Base-by-base conservation (phyloP, 257 asterid genomes). In the Ilex asprella region DNA sequence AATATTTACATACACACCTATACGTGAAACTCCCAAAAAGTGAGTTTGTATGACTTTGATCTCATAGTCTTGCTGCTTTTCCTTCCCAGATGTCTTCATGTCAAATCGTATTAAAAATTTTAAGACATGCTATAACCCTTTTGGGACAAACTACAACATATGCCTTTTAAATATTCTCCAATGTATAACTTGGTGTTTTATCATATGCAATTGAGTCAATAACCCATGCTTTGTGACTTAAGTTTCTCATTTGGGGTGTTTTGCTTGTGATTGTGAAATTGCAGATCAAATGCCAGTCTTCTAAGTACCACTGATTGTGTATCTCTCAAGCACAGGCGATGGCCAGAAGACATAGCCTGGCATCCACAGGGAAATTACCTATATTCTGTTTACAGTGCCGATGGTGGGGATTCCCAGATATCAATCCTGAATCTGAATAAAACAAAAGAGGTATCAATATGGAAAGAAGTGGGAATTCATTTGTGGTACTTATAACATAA, bases 301-400 rank as follows among this genome's bases (percentile, higher is more conserved):
- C 66, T 86, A 63, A 86, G 87, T 72, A 64, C 82, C 69, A 73
- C 88, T 53, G 88, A 82, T 65, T 89, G 96, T 78, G 75, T 61
- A 64, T 85, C 97, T 3, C 79, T 64, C 65, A 84, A 89, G 82
- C 72, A 80, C 39, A 80, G 95, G 81, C 85, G 91, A 76, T 93
- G 99, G 99, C 92, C 99, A 30, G 97, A 93, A 82, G 99, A 89
- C 66, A 70, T 93, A 50, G 95, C 94, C 69, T 93, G 99, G 99
- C 95, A 93, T 84, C 97, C 99, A 10, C 72, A 72, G 58, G 99
- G 97, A 50, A 71, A 79, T 62, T 76, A 79, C 66, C 68, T 93
- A 15, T 79, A 89, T 72, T 81, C 91, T 14, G 99, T 84, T 71
- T 93, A 89, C 72, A 77, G 70, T 60, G 96, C 95, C 29, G 97